Conservation (phyloP, 345 rosid genomes). For the Citrus maxima region DNA sequence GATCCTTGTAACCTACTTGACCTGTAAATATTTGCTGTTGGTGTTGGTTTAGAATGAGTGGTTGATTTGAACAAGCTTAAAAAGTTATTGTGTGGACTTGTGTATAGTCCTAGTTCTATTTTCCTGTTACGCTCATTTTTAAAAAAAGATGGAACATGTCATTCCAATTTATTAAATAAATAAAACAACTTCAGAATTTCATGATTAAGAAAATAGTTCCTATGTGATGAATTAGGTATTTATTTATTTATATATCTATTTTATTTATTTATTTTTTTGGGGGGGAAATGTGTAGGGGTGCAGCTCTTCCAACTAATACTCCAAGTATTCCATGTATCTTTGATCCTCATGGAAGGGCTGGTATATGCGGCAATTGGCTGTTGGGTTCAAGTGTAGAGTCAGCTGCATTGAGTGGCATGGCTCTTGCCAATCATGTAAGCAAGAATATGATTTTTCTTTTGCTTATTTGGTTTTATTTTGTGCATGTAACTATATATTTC, state of each 20-base stretch:
- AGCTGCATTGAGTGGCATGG: constrained; percentile 82
- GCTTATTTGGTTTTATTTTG: not conserved
- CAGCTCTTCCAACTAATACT: constrained; percentile 82
- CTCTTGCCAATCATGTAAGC: constrained; percentile 76
- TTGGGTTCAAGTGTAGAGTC: constrained; percentile 81
- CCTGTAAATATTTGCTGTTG: not conserved
- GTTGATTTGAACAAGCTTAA: not conserved
- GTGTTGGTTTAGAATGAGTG: not conserved
- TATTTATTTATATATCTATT: not conserved
- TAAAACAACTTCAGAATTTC: not conserved
- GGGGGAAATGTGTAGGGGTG: constrained; percentile 54
- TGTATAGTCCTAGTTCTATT: not conserved
- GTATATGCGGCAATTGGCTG: constrained; percentile 95
- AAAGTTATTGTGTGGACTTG: not conserved
- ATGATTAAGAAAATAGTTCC: not conserved
- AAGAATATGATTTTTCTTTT: not conserved
- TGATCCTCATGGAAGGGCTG: constrained; percentile 86
- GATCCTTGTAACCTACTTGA: not conserved
- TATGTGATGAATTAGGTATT: not conserved
- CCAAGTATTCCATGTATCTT: constrained; percentile 72
- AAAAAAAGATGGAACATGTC: not conserved
- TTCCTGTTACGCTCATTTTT: not conserved
- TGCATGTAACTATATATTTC: not conserved
- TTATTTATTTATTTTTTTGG: not conserved
- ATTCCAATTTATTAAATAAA: not conserved